These are phyloP conservation scores for Leptodermis oblonga DNA, from an alignment of 257 asterid genomes.

Conservation along the genomic window DNA sequence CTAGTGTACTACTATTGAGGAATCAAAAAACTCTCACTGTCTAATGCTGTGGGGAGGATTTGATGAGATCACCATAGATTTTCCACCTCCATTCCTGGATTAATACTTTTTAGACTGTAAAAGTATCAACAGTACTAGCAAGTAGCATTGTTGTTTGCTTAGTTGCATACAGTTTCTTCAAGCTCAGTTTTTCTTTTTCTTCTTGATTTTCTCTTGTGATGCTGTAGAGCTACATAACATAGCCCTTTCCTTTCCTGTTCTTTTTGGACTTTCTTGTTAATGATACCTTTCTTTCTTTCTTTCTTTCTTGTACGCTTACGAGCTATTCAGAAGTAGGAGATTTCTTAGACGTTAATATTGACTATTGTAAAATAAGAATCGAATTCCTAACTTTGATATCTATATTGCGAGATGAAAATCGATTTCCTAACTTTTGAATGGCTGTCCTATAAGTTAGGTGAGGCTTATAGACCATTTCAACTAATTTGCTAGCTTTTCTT, in stretches of 20 bases:
- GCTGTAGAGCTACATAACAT: neutral
- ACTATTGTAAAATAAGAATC: no score
- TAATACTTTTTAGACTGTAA: neutral
- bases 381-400: no score
- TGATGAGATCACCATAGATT: neutral
- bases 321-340: no score
- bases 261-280: neutral
- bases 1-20: neutral
- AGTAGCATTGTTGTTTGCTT: slow-evolving; percentile 1
- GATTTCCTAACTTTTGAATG: no score
- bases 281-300: no score
- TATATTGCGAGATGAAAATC: no score
- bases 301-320: no score
- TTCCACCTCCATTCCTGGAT: neutral
- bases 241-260: neutral
- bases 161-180: neutral
- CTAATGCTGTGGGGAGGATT: slow-evolving; percentile 11
- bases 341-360: no score
- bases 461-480: no score
- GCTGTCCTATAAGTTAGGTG: no score
- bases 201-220: slow-evolving; percentile 12
- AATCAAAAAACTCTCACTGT: neutral
- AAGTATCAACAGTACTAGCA: slow-evolving; percentile 1
- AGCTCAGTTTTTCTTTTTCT: neutral
- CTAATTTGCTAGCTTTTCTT: no score